Base-by-base conservation (phyloP, 2,329 filamentous ascomycete genomes). In the Alternaria conjuncta region DNA sequence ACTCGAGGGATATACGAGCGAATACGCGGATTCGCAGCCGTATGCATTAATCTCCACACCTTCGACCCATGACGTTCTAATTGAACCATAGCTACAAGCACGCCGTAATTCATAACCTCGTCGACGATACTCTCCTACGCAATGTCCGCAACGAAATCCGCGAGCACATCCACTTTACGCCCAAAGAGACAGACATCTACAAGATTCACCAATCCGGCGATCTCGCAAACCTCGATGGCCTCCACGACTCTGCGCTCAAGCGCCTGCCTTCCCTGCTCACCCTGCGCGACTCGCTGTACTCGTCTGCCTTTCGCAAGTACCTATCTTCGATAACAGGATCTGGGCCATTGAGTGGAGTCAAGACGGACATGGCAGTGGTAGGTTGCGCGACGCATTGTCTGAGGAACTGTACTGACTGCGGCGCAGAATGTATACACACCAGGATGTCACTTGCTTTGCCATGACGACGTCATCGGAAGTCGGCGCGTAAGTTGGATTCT, bases 101-200 rank as follows among this genome's bases (percentile, higher is more conserved):
- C 80, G 92, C 92, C 71, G 95, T 99, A 55, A 97, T 99, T 76
- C 86, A 89, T 71, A 84, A 88, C 57, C 85, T 99, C 46, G 90
- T 98, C 78, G 85, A 96, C 81, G 91, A 95, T 73, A 81, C 85
- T 51, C 89, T 99, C 18, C 88, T 99, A 50, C 94, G 94, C 75
- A 86, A 88, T 59, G 96, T 99, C 63, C 94, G 96, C 77, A 83
- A 87, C 75, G 96, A 99, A 83, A 95, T 98, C 80, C 90, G 91
- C 80, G 86, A 91, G 71, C 94, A 97, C 77, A 92, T 99, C 71
- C 90, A 92, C 71, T 99, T 99, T 83, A 97, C 96, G 12, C 94
- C 94, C 73, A 99, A 99, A 81, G 96, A 99, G 82, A 99, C 96
- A 51, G 96, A 99, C 80, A 99, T 99, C 74, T 99, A 99, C 87